Evolutionary conservation across 176 grass and related monocot genomes (phyloP).

Genomic region (Oryza coarctata): DNA sequence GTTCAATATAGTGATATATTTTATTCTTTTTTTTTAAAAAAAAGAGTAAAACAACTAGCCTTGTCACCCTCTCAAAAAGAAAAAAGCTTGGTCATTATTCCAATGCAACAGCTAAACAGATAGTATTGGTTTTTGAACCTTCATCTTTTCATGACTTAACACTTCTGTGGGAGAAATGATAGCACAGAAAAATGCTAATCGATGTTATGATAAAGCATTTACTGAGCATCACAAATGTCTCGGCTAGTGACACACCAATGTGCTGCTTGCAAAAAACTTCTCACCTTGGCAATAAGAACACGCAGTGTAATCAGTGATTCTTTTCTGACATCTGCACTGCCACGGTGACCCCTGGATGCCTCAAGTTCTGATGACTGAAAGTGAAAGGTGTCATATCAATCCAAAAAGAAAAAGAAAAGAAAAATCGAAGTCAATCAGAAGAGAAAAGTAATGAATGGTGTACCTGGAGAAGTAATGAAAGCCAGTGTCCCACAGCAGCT

Average conservation of each 20-base stretch:
- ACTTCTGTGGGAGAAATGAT: neutral
- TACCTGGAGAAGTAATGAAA: conserved; percentile 94
- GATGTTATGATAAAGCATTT: conserved; percentile 15
- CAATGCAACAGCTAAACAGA: neutral
- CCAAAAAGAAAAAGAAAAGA: neutral
- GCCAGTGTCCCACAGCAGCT: conserved; percentile 84
- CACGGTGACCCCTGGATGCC: conserved; percentile 73
- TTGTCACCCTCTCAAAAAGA: neutral
- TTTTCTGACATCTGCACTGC: conserved; percentile 76
- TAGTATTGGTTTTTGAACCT: conserved; percentile 1
- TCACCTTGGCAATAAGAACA: conserved; percentile 89
- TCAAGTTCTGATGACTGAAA: conserved; percentile 66
- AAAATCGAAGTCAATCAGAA: neutral
- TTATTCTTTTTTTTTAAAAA: conserved; percentile 15
- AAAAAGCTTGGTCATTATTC: neutral
- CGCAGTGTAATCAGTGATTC: conserved; percentile 75
- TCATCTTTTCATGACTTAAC: conserved; percentile 19
- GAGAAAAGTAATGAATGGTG: neutral
- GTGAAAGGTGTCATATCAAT: conserved; percentile 7
- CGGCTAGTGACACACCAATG: neutral
- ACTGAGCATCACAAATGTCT: neutral
- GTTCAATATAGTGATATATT: conserved; percentile 15
- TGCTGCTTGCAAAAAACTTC: conserved; percentile 6
- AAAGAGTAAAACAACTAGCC: neutral
- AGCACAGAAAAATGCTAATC: neutral